These are phyloP conservation scores for Aurantiochytrium sp. DNA, from an alignment of 108 stramenopile genomes.

Conservation along the genomic window DNA sequence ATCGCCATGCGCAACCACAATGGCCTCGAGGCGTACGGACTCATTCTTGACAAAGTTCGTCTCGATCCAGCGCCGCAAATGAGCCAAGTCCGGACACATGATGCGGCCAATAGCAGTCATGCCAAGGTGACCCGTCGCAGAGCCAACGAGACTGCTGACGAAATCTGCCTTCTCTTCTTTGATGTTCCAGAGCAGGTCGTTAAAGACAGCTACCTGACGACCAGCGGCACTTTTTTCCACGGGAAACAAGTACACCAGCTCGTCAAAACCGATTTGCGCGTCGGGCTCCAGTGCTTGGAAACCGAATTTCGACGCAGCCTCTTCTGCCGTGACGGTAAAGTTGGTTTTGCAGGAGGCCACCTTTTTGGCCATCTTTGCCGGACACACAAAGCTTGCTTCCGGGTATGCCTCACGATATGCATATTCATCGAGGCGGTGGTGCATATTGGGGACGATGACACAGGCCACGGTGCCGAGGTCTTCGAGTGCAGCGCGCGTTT, in stretches of 20 bases:
- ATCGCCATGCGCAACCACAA: not conserved
- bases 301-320: not conserved
- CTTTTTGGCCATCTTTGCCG: not conserved
- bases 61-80: not conserved
- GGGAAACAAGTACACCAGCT: not conserved
- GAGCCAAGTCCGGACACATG: not conserved
- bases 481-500: not conserved
- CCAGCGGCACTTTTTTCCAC: not conserved
- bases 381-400: constrained; percentile 2
- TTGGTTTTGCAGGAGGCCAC: not conserved
- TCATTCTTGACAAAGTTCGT: not conserved
- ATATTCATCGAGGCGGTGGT: not conserved
- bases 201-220: not conserved
- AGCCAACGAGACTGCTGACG: not conserved
- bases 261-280: not conserved
- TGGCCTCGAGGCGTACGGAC: not conserved
- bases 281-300: not conserved
- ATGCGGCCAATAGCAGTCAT: not conserved
- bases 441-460: not conserved
- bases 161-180: not conserved
- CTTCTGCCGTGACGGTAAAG: not conserved
- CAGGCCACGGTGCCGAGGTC: not conserved
- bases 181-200: not conserved
- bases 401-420: not conserved
- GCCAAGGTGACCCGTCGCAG: not conserved